Evolutionary conservation across 345 rosid genomes (phyloP), one percentile per base, ranked within the genome.

Genomic region (Carallia pectinifolia): DNA sequence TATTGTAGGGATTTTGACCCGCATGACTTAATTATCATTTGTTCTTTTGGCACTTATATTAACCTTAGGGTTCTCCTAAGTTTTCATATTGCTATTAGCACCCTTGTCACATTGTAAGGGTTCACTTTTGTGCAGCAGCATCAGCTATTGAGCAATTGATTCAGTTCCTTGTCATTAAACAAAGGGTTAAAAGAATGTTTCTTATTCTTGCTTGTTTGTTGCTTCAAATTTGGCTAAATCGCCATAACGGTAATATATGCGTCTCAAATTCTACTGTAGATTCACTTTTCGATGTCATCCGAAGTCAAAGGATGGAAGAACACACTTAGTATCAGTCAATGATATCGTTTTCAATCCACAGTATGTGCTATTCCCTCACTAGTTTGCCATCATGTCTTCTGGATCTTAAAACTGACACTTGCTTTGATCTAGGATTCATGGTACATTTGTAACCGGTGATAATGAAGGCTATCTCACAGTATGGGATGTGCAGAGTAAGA

Each of bases 281-380:
- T 93, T 90, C 71, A 72, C 80, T 52, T 93, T 93, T 70, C 85
- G 97, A 9, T 93, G 98, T 72, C 80, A 74, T 81, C 97, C 97
- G 34, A 91, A 81, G 80, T 80, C 85, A 58, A 85, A 81, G 71
- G 82, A 84, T 56, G 91, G 90, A 79, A 88, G 72, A 71, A 18
- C 68, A 53, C 79, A 90, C 73, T 76, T 89, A 50, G 81, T 74
- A 61, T 76, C 92, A 2, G 85, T 93, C 73, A 93, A 90, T 71
- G 91, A 85, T 58, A 78, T 93, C 30, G 90, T 71, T 29, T 89
- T 88, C 80, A 87, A 76, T 76, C 90, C 95, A 29, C 31, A 70
- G 90, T 89, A 85, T 60, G 91, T 84, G 44, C 36, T 71, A 18
- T 72, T 68, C 39, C 47, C 34, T 70, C 31, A 66, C 70, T 48